These are phyloP conservation scores for Neopestalotiopsis clavispora DNA, from an alignment of 2,329 filamentous ascomycete species.

Conservation along the genomic window DNA sequence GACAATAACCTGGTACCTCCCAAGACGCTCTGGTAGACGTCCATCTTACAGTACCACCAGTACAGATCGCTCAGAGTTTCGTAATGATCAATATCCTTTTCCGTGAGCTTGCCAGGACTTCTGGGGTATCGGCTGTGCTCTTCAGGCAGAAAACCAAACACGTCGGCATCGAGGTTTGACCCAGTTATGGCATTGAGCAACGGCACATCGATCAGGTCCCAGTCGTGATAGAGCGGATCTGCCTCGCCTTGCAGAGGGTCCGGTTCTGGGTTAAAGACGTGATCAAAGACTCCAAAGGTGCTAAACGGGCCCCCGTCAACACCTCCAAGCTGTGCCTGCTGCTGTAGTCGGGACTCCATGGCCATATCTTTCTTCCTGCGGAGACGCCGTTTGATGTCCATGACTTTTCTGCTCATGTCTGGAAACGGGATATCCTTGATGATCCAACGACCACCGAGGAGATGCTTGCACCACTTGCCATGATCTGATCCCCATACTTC, in stretches of 20 bases:
- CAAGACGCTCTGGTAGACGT: slow-evolving; percentile 87
- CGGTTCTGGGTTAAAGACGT: neutral
- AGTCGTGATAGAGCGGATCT: slow-evolving; percentile 35
- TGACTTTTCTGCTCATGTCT: slow-evolving; percentile 72
- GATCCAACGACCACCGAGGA: slow-evolving; percentile 82
- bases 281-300: slow-evolving; percentile 14
- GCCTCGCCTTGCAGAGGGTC: slow-evolving; percentile 27
- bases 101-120: slow-evolving; percentile 43
- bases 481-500: slow-evolving; percentile 96
- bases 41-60: slow-evolving; percentile 97
- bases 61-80: slow-evolving; percentile 85
- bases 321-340: neutral
- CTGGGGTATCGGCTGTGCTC: slow-evolving; percentile 32
- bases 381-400: slow-evolving; percentile 60
- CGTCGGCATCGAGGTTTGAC: slow-evolving; percentile 58
- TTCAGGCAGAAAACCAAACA: slow-evolving; percentile 46
- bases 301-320: slow-evolving; percentile 8
- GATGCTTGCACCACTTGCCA: slow-evolving; percentile 92
- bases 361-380: slow-evolving; percentile 25
- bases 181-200: slow-evolving; percentile 51
- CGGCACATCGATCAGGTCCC: slow-evolving; percentile 41
- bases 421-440: slow-evolving; percentile 82
- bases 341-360: slow-evolving; percentile 29
- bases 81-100: slow-evolving; percentile 76
- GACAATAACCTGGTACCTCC: slow-evolving; percentile 87